Evolutionary conservation across 1,284 basidiomycete species (phyloP).

Genomic region (Spongispora temasekensis): DNA sequence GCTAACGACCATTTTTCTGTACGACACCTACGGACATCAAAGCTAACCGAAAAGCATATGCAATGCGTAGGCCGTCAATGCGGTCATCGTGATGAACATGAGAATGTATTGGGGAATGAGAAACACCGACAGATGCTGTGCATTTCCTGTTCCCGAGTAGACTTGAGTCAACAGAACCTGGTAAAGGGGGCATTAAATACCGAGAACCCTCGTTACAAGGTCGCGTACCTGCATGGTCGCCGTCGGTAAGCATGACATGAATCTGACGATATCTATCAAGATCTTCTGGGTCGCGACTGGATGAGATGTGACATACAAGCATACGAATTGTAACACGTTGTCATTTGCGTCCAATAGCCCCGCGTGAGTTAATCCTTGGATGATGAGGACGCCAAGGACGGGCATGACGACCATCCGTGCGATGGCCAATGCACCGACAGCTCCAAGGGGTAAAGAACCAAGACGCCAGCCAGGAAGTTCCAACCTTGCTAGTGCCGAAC

Average conservation of each 20-base stretch:
- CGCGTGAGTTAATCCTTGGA: constrained; percentile 48
- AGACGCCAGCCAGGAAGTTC: constrained; percentile 52
- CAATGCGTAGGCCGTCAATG: constrained; percentile 56
- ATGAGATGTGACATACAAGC: constrained; percentile 54
- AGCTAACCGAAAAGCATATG: constrained; percentile 46
- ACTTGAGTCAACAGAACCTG: constrained; percentile 67
- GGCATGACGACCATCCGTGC: constrained; percentile 71
- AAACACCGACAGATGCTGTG: constrained; percentile 62
- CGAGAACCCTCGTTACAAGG: background rate
- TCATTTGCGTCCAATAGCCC: constrained; percentile 56
- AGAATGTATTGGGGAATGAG: constrained; percentile 68
- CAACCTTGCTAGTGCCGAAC: constrained; percentile 72
- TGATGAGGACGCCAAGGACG: constrained; percentile 66
- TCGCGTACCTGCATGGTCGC: constrained; percentile 56
- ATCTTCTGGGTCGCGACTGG: too few relatives aligned
- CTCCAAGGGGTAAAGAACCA: constrained; percentile 61
- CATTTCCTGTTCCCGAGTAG: constrained; percentile 63
- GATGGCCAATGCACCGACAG: constrained; percentile 62
- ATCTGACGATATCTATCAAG: constrained; percentile 38
- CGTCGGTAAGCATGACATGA: constrained; percentile 65
- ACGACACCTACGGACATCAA: background rate
- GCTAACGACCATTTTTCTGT: too few relatives aligned
- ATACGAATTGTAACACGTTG: constrained; percentile 67
- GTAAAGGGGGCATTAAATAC: background rate
- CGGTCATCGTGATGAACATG: constrained; percentile 66